A percentile compares a stretch with the other conserved stretches of the same genome.
Evolutionary conservation across 352 stramenopile species (phyloP).

Genomic region (Blastocystis sp.): DNA sequence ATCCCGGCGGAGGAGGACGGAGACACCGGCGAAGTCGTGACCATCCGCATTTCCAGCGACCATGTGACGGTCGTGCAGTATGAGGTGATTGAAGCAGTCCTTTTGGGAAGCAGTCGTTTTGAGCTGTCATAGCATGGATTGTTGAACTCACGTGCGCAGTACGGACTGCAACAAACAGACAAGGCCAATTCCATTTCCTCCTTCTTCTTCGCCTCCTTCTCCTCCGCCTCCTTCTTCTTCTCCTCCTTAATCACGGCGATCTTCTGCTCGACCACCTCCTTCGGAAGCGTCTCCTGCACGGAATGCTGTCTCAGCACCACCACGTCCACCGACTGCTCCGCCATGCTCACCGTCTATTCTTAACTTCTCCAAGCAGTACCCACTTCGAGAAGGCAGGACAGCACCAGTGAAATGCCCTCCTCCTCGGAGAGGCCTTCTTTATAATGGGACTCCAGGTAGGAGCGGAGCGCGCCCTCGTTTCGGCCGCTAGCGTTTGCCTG

Average conservation of each 20-base stretch:
- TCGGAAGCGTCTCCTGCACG: slow-evolving; percentile 27
- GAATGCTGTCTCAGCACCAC: slow-evolving; percentile 27
- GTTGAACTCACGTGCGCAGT: too few species aligned
- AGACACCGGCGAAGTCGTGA: too few species aligned
- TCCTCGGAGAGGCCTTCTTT: slow-evolving; percentile 47
- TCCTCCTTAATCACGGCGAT: slow-evolving; percentile 66
- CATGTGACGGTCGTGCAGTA: slow-evolving; percentile 7
- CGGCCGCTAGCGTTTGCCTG: slow-evolving; percentile 57
- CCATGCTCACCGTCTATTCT: slow-evolving; percentile 63
- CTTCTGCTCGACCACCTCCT: slow-evolving; percentile 28
- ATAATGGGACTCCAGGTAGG: slow-evolving; percentile 54
- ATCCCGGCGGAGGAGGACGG: not conserved
- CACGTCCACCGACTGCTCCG: slow-evolving; percentile 49
- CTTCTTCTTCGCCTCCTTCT: slow-evolving; percentile 41
- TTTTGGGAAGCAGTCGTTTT: not conserved
- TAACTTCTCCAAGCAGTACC: slow-evolving; percentile 6
- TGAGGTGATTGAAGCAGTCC: not conserved
- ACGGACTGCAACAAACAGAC: too few species aligned
- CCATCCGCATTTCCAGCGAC: not conserved
- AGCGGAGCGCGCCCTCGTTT: slow-evolving; percentile 32
- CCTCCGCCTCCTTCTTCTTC: slow-evolving; percentile 63
- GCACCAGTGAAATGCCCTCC: slow-evolving; percentile 51
- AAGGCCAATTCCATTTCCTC: slow-evolving; percentile 12
- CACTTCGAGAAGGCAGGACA: slow-evolving; percentile 50
- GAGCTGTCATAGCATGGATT: not conserved